phyloP scores from a whole-genome alignment of 371 early-diverging fungal genomes.

The Mucor mucedo region DNA sequence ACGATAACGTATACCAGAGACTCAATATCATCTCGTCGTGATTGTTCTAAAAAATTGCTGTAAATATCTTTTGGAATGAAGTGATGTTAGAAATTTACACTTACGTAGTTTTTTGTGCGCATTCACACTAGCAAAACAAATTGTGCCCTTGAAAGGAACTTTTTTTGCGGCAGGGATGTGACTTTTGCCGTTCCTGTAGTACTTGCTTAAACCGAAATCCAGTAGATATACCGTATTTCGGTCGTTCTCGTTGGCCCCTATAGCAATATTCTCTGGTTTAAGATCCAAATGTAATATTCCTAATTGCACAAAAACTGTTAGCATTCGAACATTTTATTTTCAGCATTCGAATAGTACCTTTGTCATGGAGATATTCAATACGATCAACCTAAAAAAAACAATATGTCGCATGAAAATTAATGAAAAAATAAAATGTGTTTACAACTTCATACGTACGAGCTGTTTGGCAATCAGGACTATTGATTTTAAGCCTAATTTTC shows the following conservation, averaged over 20 bases:
- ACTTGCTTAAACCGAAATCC: conserved; percentile 98
- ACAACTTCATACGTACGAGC: too few species aligned
- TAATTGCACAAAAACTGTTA: too few species aligned
- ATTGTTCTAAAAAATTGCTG: conserved; percentile 63
- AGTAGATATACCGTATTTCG: conserved; percentile 95
- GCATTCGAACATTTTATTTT: neutral
- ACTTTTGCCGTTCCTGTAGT: conserved; percentile 92
- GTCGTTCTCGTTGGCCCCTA: conserved; percentile 86
- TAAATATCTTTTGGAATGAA: neutral
- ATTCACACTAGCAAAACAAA: conserved; percentile 90
- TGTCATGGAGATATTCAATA: neutral
- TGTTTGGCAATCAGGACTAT: too few species aligned
- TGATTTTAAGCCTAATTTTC: too few species aligned
- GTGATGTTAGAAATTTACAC: neutral
- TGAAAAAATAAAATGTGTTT: too few species aligned
- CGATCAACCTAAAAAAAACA: conserved; percentile 1
- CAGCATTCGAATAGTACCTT: neutral
- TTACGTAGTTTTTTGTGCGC: conserved; percentile 75
- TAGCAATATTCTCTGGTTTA: conserved; percentile 98
- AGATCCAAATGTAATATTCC: conserved; percentile 77
- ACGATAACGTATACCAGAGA: conserved; percentile 89
- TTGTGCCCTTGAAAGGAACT: conserved; percentile 90
- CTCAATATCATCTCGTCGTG: conserved; percentile 93
- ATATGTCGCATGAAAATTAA: too few species aligned
- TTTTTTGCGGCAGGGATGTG: conserved; percentile 80